phyloP scores from a whole-genome alignment of 23 red algal genomes.

The Gracilaria gracilis region DNA sequence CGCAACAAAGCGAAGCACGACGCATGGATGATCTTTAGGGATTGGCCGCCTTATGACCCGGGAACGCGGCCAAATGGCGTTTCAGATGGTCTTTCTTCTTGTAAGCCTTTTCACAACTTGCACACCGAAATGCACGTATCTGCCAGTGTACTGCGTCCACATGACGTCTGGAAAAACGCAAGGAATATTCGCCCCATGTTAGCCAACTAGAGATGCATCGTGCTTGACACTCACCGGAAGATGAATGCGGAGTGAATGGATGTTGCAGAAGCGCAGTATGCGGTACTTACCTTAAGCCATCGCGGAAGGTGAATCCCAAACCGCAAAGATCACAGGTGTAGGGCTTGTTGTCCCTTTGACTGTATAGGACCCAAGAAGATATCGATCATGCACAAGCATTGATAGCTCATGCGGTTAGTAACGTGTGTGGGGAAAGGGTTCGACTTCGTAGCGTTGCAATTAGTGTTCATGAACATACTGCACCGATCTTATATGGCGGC shows the following conservation, averaged over 20 bases:
- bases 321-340: neutral
- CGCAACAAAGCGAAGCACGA: no score
- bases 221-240: neutral
- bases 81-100: slow-evolving; percentile 42
- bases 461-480: slow-evolving; percentile 15
- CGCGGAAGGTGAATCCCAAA: neutral
- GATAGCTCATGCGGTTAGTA: neutral
- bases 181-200: neutral
- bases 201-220: neutral
- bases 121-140: slow-evolving; percentile 24
- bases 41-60: neutral
- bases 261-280: neutral
- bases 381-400: neutral
- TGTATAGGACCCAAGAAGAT: neutral
- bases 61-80: slow-evolving; percentile 10
- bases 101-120: slow-evolving; percentile 23
- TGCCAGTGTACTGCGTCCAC: slow-evolving; percentile 12
- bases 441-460: neutral
- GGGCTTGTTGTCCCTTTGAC: slow-evolving; percentile 15
- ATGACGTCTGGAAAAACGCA: slow-evolving; percentile 5
- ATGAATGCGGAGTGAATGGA: no score
- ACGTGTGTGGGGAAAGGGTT: neutral
- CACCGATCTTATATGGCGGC: slow-evolving; percentile 10
- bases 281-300: slow-evolving; percentile 5
- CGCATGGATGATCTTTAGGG: no score